These are phyloP conservation scores for Fomitiporia mediterranea DNA, from an alignment of 1,284 basidiomycete species.

Conservation along the genomic window DNA sequence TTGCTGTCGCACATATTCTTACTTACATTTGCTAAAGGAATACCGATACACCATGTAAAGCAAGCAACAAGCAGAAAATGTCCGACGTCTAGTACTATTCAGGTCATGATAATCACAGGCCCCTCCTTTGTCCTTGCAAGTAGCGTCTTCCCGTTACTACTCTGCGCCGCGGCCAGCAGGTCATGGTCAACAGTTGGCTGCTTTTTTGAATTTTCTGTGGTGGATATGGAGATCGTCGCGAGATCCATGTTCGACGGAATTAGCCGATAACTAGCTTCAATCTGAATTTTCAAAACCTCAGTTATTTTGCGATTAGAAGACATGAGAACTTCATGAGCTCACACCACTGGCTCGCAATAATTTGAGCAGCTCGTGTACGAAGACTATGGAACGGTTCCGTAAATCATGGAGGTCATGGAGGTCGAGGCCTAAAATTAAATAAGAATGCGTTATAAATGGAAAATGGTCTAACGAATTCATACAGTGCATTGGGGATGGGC, in stretches of 20 bases:
- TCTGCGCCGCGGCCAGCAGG: constrained; percentile 10
- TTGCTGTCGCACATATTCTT: too few relatives aligned
- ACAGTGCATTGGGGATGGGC: constrained; percentile 53
- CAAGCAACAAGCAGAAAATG: not conserved
- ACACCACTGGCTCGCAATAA: constrained; percentile 59
- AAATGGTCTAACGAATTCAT: constrained; percentile 23
- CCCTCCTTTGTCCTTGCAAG: constrained; percentile 16
- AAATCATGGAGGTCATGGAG: constrained; percentile 65
- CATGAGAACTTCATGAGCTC: constrained; percentile 26
- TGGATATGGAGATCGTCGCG: constrained; percentile 50
- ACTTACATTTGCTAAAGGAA: too few relatives aligned
- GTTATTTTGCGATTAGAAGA: constrained; percentile 5
- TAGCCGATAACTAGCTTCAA: constrained; percentile 55
- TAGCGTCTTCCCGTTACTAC: constrained; percentile 15
- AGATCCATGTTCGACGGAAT: constrained; percentile 57
- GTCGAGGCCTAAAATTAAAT: constrained; percentile 43
- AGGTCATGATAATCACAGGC: constrained; percentile 20
- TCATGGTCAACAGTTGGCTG: constrained; percentile 5
- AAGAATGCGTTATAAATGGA: not conserved
- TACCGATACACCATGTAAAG: too few relatives aligned
- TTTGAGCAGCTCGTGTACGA: constrained; percentile 60
- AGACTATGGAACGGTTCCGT: constrained; percentile 54
- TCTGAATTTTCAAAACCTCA: constrained; percentile 31
- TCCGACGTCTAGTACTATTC: not conserved
- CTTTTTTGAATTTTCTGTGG: constrained; percentile 35